Conservation (phyloP, 1,139 yeast genomes). For the Suhomyces panamericanus region DNA sequence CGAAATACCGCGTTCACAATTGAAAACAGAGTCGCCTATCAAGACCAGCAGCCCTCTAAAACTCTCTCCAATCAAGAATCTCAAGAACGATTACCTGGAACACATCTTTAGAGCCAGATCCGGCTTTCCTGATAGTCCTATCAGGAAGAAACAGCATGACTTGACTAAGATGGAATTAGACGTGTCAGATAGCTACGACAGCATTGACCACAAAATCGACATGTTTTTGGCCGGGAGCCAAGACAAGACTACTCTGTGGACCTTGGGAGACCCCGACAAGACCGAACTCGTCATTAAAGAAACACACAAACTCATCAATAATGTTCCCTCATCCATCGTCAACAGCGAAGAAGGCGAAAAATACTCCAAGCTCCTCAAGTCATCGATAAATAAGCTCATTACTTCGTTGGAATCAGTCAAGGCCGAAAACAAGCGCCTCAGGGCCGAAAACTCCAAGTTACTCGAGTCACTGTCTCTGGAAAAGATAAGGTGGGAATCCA, state of each 20-base stretch:
- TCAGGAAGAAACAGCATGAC: constrained; percentile 10
- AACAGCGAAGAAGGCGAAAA: constrained; percentile 30
- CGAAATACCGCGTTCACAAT: constrained; percentile 17
- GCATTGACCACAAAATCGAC: constrained; percentile 16
- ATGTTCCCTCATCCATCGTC: constrained; percentile 24
- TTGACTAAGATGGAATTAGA: constrained; percentile 9
- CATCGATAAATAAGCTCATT: constrained; percentile 27
- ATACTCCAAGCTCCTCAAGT: constrained; percentile 22
- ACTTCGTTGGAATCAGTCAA: constrained; percentile 23
- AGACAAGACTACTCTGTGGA: neutral
- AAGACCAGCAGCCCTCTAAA: constrained; percentile 16
- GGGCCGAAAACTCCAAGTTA: constrained; percentile 20
- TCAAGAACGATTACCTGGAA: constrained; percentile 23
- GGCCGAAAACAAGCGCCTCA: constrained; percentile 17
- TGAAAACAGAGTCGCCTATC: constrained; percentile 15
- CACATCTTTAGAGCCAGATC: constrained; percentile 19
- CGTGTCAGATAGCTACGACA: constrained; percentile 8
- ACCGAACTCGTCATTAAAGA: constrained; percentile 31
- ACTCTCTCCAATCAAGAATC: constrained; percentile 20
- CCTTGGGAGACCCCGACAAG: constrained; percentile 18
- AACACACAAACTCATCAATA: constrained; percentile 31
- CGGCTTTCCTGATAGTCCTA: constrained; percentile 17
- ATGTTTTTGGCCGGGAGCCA: constrained; percentile 7
- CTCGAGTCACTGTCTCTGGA: neutral
- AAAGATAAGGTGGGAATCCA: neutral